Evolutionary conservation across 768 basidiomycete species (phyloP).

Genomic region (Phaeotremella skinneri): DNA sequence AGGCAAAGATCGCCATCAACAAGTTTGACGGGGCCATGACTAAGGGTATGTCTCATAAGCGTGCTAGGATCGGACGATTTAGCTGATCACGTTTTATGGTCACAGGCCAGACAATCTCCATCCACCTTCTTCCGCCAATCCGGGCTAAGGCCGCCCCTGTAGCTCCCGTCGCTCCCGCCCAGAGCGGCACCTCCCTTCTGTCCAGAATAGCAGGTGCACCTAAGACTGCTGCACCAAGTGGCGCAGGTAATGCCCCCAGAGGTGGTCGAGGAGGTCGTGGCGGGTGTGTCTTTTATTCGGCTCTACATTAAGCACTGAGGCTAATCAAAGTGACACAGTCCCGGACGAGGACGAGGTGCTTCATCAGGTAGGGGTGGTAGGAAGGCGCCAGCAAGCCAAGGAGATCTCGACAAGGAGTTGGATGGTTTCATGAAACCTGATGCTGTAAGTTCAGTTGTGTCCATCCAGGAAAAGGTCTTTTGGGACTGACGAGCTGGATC

Average conservation of each 20-base stretch:
- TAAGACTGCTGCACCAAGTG: constrained; percentile 10
- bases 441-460: constrained; percentile 24
- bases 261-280: constrained; percentile 14
- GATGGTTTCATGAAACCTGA: constrained; percentile 56
- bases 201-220: constrained; percentile 19
- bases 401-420: constrained; percentile 81
- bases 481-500: not conserved
- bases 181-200: constrained; percentile 15
- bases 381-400: constrained; percentile 64
- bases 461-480: not conserved
- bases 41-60: constrained; percentile 61
- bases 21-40: constrained; percentile 82
- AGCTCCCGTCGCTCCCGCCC: not conserved
- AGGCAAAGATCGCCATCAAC: constrained; percentile 79
- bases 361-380: constrained; percentile 45
- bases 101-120: constrained; percentile 47
- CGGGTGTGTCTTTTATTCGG: constrained; percentile 54
- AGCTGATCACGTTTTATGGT: not conserved
- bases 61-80: not conserved
- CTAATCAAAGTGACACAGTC: constrained; percentile 58
- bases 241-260: not conserved
- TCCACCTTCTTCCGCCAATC: constrained; percentile 35
- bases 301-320: not conserved
- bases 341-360: constrained; percentile 49
- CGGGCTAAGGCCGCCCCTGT: constrained; percentile 18